These are phyloP conservation scores for Filobasidium wieringae DNA, from an alignment of 768 basidiomycete genomes.

Conservation along the genomic window DNA sequence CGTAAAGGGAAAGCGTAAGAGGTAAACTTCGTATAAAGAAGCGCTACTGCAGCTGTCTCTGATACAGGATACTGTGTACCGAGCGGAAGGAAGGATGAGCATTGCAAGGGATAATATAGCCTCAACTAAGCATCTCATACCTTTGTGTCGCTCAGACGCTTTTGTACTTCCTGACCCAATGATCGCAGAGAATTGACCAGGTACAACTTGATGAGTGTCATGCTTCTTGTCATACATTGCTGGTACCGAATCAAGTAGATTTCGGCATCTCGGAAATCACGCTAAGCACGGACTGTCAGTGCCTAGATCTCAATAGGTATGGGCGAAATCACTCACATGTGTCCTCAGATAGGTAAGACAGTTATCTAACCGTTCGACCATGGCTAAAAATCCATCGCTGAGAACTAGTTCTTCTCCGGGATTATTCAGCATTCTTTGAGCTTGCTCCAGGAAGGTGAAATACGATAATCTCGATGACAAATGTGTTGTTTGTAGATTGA, in stretches of 20 bases:
- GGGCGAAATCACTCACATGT: slow-evolving; percentile 51
- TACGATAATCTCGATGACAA: slow-evolving; percentile 56
- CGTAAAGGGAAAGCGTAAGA: slow-evolving; percentile 58
- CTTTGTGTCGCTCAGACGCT: slow-evolving; percentile 53
- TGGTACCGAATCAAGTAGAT: slow-evolving; percentile 92
- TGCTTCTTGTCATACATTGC: slow-evolving; percentile 93
- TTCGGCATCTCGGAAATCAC: slow-evolving; percentile 83
- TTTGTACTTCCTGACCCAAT: slow-evolving; percentile 64
- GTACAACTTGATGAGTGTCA: slow-evolving; percentile 97
- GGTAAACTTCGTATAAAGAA: slow-evolving; percentile 80
- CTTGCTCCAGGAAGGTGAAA: slow-evolving; percentile 86
- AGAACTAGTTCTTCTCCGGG: slow-evolving; percentile 86
- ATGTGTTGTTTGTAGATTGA: slow-evolving; percentile 43
- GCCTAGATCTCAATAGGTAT: not conserved
- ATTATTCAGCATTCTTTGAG: slow-evolving; percentile 84
- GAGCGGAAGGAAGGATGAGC: slow-evolving; percentile 43
- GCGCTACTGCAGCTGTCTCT: slow-evolving; percentile 51
- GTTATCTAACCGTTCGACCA: slow-evolving; percentile 90
- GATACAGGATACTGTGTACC: slow-evolving; percentile 43
- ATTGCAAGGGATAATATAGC: not conserved
- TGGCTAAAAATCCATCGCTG: slow-evolving; percentile 80
- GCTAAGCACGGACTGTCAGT: slow-evolving; percentile 42
- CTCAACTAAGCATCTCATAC: slow-evolving; percentile 42
- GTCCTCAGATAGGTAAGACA: slow-evolving; percentile 80
- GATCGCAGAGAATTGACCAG: slow-evolving; percentile 75